Evolutionary conservation across 306 rosid species (phyloP).

Genomic region (Cucurbita argyrosperma): DNA sequence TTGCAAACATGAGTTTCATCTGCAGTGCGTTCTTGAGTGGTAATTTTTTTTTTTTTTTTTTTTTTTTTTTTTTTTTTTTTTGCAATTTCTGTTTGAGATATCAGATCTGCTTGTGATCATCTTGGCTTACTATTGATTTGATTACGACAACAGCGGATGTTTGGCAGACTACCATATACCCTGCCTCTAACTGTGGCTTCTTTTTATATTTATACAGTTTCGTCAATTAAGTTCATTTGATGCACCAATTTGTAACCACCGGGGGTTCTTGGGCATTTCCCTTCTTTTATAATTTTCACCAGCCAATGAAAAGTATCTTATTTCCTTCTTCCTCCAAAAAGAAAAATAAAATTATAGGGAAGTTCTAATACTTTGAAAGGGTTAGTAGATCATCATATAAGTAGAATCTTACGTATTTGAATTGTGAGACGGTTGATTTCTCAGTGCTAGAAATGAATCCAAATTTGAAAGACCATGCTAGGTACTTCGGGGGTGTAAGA

Average conservation of each 20-base stretch:
- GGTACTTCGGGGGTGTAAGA: neutral
- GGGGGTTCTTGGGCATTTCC: neutral
- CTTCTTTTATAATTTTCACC: neutral
- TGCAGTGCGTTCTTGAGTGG: slow-evolving; percentile 97
- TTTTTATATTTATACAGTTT: neutral
- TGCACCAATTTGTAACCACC: neutral
- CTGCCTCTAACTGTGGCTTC: neutral
- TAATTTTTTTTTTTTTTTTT: slow-evolving; percentile 4
- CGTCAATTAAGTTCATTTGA: neutral
- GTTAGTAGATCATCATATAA: neutral
- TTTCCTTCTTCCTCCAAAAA: neutral
- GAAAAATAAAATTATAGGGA: neutral
- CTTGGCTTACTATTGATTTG: neutral
- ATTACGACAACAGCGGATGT: neutral
- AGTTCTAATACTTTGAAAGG: neutral
- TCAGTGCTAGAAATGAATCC: neutral
- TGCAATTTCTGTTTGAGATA: neutral
- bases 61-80: too few relatives aligned
- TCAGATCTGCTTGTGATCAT: neutral
- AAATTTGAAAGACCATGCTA: neutral
- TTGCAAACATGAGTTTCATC: slow-evolving; percentile 94
- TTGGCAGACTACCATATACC: neutral
- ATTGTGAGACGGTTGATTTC: neutral
- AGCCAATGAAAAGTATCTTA: neutral
- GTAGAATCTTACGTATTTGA: neutral